Base-by-base conservation (phyloP, 768 basidiomycete species). In the Auricularia sp. region DNA sequence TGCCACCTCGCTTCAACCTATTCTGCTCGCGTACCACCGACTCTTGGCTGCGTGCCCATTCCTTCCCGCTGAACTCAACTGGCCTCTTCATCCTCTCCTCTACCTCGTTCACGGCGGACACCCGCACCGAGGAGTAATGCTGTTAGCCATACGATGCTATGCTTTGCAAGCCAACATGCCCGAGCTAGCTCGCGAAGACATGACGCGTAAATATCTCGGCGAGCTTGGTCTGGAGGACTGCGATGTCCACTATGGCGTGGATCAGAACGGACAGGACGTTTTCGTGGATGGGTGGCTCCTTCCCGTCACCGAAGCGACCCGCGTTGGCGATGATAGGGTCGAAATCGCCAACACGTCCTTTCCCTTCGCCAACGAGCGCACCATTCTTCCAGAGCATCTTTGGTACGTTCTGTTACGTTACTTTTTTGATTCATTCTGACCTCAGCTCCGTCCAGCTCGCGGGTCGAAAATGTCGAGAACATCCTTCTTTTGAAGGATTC, bases 21-120 rank as follows among this genome's bases (percentile, higher is more conserved):
- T 89, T 0, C 81, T 97, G 37, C 79, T 96, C 54, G 83, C 90
- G 0, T 92, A 94, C 70, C 90, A 90, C 71, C 87, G 94, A 45
- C 81, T 96, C 61, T 78, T 94, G 18, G 80, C 82, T 71, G 85
- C 85, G 29, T 93, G 91, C 72, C 85, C 85, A 16, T 77, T 84
- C 67, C 80, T 94, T 21, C 87, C 92, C 2, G 66, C 71, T 16
- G 75, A 82, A 16, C 75, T 86, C n/a, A 70, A 75, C 39, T 96
- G 94, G 93, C 73, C 83, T 2, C 63, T 77, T 14, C 71, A 75
- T 0, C 73, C 77, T 4, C 73, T 87, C 10, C 78, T 79, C 35
- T 63, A 67, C 18, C 73, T 86, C 3, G 75, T 85, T 56, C 73
- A 70, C 61, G 76, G 81, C 0, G 76, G 85, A 29, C 81, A 86